phyloP scores from a whole-genome alignment of 2,329 filamentous ascomycete genomes.

The Elsinoe necatrix region DNA sequence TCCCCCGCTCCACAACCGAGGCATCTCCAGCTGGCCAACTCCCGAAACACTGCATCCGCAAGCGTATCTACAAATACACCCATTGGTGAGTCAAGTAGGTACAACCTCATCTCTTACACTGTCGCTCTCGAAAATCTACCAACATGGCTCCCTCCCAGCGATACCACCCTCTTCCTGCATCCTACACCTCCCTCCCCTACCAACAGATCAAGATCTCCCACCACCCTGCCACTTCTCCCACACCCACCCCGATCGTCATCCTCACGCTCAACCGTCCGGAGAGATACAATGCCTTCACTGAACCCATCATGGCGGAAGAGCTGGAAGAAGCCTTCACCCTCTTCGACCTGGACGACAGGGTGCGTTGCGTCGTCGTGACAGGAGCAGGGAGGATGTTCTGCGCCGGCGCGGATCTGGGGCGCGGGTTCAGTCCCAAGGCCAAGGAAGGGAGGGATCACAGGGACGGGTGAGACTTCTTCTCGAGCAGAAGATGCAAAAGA shows the following conservation, averaged over 20 bases:
- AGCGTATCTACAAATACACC: background rate
- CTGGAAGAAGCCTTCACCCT: slow-evolving; percentile 47
- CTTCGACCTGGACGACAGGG: slow-evolving; percentile 47
- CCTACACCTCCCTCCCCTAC: slow-evolving; percentile 35
- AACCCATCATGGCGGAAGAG: slow-evolving; percentile 50
- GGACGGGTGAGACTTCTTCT: slow-evolving; percentile 38
- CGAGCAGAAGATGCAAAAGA: background rate
- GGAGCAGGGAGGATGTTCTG: slow-evolving; percentile 43
- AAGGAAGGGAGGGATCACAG: slow-evolving; percentile 43
- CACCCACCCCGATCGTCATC: slow-evolving; percentile 54
- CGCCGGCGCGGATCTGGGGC: slow-evolving; percentile 49
- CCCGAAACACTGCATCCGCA: background rate
- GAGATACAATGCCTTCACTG: slow-evolving; percentile 62
- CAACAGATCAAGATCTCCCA: slow-evolving; percentile 36
- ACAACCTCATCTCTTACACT: background rate
- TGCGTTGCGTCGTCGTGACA: slow-evolving; percentile 48
- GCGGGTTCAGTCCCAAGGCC: slow-evolving; percentile 39
- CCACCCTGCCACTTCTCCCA: slow-evolving; percentile 38
- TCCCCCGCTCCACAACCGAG: slow-evolving; percentile 7
- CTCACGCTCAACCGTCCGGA: slow-evolving; percentile 56
- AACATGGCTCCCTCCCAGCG: slow-evolving; percentile 8
- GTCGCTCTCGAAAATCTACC: background rate
- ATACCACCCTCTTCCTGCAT: slow-evolving; percentile 26
- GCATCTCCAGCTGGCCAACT: background rate
- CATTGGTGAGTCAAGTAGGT: background rate